Evolutionary conservation across 164 flowering plant genomes (phyloP).

Genomic region (Platanus orientalis): DNA sequence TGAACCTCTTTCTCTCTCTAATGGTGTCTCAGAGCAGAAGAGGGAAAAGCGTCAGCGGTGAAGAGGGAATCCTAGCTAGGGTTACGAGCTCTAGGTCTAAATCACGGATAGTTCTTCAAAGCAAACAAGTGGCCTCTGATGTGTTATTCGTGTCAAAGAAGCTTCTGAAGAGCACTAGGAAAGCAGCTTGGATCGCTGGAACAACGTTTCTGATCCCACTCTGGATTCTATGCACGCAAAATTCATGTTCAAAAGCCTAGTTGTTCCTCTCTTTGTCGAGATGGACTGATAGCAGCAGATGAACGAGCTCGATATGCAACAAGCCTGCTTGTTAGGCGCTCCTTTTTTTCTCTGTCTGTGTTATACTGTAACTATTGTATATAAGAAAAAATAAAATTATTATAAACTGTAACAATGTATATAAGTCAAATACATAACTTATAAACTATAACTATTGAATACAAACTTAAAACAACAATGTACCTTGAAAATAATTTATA

Average conservation of each 20-base stretch:
- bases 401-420: too few relatives aligned
- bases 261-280: slow-evolving; percentile 59
- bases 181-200: slow-evolving; percentile 74
- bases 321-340: slow-evolving; percentile 59
- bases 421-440: too few relatives aligned
- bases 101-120: slow-evolving; percentile 33
- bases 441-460: too few relatives aligned
- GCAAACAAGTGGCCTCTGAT: slow-evolving; percentile 36
- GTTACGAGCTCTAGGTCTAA: slow-evolving; percentile 26
- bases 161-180: slow-evolving; percentile 68
- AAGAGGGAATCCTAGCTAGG: slow-evolving; percentile 34
- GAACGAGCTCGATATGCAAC: slow-evolving; percentile 57
- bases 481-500: too few relatives aligned
- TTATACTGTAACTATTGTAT: too few relatives aligned
- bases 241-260: too few relatives aligned
- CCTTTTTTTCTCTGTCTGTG: too few relatives aligned
- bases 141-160: slow-evolving; percentile 35
- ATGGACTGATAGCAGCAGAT: slow-evolving; percentile 77
- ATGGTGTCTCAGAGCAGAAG: slow-evolving; percentile 31
- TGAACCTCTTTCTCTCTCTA: not conserved
- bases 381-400: too few relatives aligned
- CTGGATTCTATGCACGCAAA: too few relatives aligned
- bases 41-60: slow-evolving; percentile 11
- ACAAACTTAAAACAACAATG: too few relatives aligned
- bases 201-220: slow-evolving; percentile 56